A percentile compares a stretch with the other conserved stretches of the same genome.
phyloP scores from a whole-genome alignment of 495 filamentous ascomycete species.

The Talaromyces ruber region DNA sequence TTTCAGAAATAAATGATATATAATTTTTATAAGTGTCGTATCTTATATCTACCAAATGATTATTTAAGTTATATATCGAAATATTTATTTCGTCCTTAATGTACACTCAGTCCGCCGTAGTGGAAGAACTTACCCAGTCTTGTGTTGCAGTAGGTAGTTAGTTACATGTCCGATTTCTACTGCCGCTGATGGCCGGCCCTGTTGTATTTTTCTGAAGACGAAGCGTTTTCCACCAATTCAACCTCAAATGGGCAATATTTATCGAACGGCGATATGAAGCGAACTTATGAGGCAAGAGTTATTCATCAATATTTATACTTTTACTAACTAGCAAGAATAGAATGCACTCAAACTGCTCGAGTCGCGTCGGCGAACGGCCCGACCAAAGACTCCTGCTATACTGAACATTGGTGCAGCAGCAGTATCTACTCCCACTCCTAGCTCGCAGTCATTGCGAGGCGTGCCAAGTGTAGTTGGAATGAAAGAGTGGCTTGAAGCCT shows the following conservation, averaged over 20 bases:
- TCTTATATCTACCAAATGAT: too few species aligned
- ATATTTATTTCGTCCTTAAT: too few species aligned
- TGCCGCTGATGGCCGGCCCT: too few species aligned
- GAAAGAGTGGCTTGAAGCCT: conserved; percentile 17
- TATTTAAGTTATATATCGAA: too few species aligned
- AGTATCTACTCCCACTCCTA: not conserved
- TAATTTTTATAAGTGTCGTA: too few species aligned
- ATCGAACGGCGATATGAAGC: not conserved
- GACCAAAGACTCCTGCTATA: not conserved
- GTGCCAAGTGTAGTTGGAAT: conserved; percentile 17
- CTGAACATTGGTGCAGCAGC: not conserved
- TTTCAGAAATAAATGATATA: too few species aligned
- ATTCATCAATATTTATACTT: not conserved
- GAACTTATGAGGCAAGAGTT: not conserved
- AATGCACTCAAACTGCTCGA: not conserved
- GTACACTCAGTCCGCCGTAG: too few species aligned
- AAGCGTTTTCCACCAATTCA: not conserved
- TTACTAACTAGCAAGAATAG: not conserved
- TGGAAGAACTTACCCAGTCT: too few species aligned
- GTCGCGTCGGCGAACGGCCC: not conserved
- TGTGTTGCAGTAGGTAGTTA: too few species aligned
- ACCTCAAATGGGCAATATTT: not conserved
- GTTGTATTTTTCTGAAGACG: too few species aligned
- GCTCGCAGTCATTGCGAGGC: conserved; percentile 8
- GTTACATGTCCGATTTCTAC: too few species aligned